phyloP scores from a whole-genome alignment of 768 basidiomycete genomes.

The Clavaria fumosa region DNA sequence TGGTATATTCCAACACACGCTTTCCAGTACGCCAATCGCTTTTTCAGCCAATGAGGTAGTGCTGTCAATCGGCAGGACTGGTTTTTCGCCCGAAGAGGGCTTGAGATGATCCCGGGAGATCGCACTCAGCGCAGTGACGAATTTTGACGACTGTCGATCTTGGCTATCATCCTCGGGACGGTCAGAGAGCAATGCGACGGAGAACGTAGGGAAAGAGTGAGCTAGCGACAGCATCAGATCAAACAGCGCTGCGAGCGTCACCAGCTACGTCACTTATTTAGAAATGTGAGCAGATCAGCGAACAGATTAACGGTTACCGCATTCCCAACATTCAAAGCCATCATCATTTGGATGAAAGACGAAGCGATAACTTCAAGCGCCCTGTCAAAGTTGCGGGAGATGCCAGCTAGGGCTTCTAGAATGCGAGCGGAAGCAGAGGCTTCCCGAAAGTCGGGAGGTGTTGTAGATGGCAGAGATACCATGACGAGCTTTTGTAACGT shows the following conservation, averaged over 20 bases:
- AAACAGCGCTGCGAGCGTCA: conserved; percentile 33
- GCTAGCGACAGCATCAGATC: conserved; percentile 34
- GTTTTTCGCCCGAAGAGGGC: conserved; percentile 17
- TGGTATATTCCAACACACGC: conserved; percentile 32
- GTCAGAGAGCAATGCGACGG: conserved; percentile 21
- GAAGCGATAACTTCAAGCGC: no score
- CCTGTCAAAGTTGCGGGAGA: no score
- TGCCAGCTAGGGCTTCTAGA: no score
- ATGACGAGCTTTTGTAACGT: no score
- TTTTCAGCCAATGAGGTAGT: conserved; percentile 23
- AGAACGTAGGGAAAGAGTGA: conserved; percentile 34
- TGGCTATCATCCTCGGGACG: conserved; percentile 12
- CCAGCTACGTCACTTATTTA: conserved; percentile 22
- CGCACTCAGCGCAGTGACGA: conserved; percentile 26
- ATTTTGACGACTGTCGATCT: conserved; percentile 12
- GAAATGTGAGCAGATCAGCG: conserved; percentile 5
- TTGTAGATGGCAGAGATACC: no score
- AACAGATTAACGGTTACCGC: conserved; percentile 22
- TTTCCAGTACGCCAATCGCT: conserved; percentile 35
- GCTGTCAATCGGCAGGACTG: conserved; percentile 10
- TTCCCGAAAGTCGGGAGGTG: no score
- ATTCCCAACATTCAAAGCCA: conserved; percentile 18
- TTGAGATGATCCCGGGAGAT: conserved; percentile 27
- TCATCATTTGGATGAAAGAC: no score
- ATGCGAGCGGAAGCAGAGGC: no score